Base-by-base conservation (phyloP, 768 basidiomycete genomes). In the Melanogaster broomeanus region DNA sequence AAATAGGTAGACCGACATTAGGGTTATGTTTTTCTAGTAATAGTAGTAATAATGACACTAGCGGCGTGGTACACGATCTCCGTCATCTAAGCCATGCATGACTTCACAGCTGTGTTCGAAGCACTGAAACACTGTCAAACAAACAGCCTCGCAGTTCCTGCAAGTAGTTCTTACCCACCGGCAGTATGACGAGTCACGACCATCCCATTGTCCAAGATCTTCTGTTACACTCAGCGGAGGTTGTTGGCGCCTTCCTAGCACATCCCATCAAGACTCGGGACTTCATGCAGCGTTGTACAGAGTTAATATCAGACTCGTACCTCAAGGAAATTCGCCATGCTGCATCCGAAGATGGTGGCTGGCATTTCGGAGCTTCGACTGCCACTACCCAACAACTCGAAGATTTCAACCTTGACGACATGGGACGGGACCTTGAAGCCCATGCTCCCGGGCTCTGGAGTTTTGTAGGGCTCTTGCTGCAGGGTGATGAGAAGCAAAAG, bases 41-140 rank as follows among this genome's bases (percentile, higher is more conserved):
- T 28, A 28, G 28, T 9, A 28, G 9, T 28, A 28, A 28, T 28
- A 28, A 28, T 28, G 8, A 4, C 11, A 28, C n/a, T n/a, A 31
- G 30, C 34, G 3, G 34, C 15, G 34, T 13, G 15, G 12, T 18
- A 18, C 13, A 35, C 6, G 2, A n/a, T 13, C 34, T 13, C n/a
- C n/a, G n/a, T n/a, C n/a, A n/a, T n/a, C n/a, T n/a, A n/a, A n/a
- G n/a, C 13, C 34, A 35, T 35, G 34, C 12, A 10, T 35, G 12
- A 35, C 6, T 18, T 35, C 12, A 35, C 34, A 6, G 55, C 6
- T 49, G 59, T 48, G 45, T 65, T 42, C 27, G 50, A 13, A 61
- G 58, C 43, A 60, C 64, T 11, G 34, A 53, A n/a, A 43, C 57
- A 28, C 49, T 65, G 6, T 68, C 59, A 63, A 48, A 57, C 19